A percentile compares a stretch with the other conserved stretches of the same genome.
Conservation (phyloP, 805 yeast genomes). For the Maudiozyma pseudohumilis region DNA sequence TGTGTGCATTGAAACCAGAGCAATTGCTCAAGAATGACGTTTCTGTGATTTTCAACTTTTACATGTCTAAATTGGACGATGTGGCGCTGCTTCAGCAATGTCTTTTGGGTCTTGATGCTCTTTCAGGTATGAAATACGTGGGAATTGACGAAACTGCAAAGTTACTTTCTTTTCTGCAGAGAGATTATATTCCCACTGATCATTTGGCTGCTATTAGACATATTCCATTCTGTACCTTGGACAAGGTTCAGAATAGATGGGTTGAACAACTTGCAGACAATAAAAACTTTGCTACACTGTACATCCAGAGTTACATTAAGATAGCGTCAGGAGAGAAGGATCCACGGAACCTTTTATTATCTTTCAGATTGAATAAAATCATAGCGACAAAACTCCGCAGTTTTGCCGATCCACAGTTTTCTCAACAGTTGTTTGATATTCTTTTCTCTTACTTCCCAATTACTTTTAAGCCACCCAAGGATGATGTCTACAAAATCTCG, state of each 20-base stretch:
- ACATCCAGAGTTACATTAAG: slow-evolving; percentile 50
- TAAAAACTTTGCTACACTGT: slow-evolving; percentile 29
- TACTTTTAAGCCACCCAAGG: slow-evolving; percentile 81
- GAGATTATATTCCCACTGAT: slow-evolving; percentile 44
- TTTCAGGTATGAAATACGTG: slow-evolving; percentile 46
- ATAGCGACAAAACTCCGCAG: slow-evolving; percentile 35
- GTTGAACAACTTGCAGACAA: slow-evolving; percentile 17
- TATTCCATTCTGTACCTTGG: slow-evolving; percentile 44
- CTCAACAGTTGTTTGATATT: slow-evolving; percentile 73
- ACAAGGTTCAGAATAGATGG: slow-evolving; percentile 24
- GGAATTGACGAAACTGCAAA: slow-evolving; percentile 26
- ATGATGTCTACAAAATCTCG: slow-evolving; percentile 75
- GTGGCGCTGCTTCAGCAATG: slow-evolving; percentile 42
- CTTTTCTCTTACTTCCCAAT: slow-evolving; percentile 95
- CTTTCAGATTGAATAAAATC: slow-evolving; percentile 46
- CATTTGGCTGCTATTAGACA: slow-evolving; percentile 55
- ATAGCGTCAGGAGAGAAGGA: slow-evolving; percentile 86
- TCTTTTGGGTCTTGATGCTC: slow-evolving; percentile 42
- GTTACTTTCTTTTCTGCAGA: slow-evolving; percentile 31
- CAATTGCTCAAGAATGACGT: slow-evolving; percentile 33
- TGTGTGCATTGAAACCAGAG: slow-evolving; percentile 24
- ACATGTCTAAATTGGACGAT: slow-evolving; percentile 60
- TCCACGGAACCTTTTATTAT: slow-evolving; percentile 71
- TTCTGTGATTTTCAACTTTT: slow-evolving; percentile 39
- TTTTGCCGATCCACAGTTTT: slow-evolving; percentile 19